Evolutionary conservation across 2,329 filamentous ascomycete species (phyloP), one percentile per base, ranked within the genome.

Genomic region (Exophiala alcalophila): DNA sequence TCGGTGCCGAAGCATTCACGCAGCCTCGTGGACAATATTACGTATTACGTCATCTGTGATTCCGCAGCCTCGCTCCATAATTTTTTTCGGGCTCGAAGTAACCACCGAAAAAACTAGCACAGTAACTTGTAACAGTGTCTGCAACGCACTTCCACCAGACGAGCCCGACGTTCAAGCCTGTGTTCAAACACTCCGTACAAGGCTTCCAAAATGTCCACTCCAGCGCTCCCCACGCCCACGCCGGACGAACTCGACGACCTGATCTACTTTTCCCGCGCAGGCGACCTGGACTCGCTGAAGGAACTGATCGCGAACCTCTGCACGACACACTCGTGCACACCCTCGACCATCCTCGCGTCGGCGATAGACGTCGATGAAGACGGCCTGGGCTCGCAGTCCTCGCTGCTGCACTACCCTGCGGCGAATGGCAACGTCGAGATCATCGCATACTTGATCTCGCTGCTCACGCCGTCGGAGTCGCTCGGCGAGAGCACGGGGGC

Each of bases 381-480:
- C 43, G 72, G 67, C 5, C 43, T 51, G 1, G 68, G 68, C 6
- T 67, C 66, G 3, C 65, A 66, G 1, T 64, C 62, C 4, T 68
- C 65, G 45, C 57, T 80, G 32, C 66, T 97, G 60, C 92, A 98
- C 67, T 96, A 94, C 79, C 88, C 90, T 5, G 82, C 87, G 16
- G 92, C 87, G 18, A 98, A 98, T 62, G 91, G 91, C 1, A 84
- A 95, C 61, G 59, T 78, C 48, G 84, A 88, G 90, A 75, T 57
- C 71, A 64, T 50, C 9, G 33, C 35, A 20, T 54, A 49, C 34
- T 43, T 58, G 24, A 38, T 57, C 20, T 47, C 49, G 14, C 32
- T 47, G 29, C 35, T 55, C 21, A 34, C 21, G 12, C 23, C 27
- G 19, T 40, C 15, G 29, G 19, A 16, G 9, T 31, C 29, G 18